Conservation (phyloP, 2,329 filamentous ascomycete species). For the Venturia oleaginea region DNA sequence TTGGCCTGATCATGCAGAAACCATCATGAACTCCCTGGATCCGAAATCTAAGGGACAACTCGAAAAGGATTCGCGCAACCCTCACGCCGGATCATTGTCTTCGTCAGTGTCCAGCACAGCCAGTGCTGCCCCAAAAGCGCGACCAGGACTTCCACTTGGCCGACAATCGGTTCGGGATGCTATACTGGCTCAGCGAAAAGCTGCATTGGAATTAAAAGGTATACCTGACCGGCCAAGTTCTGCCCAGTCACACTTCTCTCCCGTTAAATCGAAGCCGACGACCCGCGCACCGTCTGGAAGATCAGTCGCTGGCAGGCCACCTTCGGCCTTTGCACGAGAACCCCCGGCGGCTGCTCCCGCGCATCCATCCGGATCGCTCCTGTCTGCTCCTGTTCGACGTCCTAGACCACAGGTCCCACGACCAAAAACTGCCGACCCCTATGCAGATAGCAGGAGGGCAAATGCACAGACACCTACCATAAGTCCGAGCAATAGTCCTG, state of each 20-base stretch:
- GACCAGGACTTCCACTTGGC: slow-evolving; percentile 27
- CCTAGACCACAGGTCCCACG: slow-evolving; percentile 39
- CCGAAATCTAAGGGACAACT: slow-evolving; percentile 69
- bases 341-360: slow-evolving; percentile 19
- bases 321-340: slow-evolving; percentile 27
- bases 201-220: slow-evolving; percentile 36
- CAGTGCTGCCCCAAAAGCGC: slow-evolving; percentile 33
- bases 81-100: slow-evolving; percentile 46
- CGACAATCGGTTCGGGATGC: slow-evolving; percentile 64
- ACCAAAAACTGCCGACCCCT: slow-evolving; percentile 47
- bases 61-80: slow-evolving; percentile 76
- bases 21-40: slow-evolving; percentile 72
- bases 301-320: slow-evolving; percentile 24
- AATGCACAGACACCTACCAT: slow-evolving; percentile 37
- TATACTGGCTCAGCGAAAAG: slow-evolving; percentile 71
- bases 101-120: slow-evolving; percentile 39
- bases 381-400: slow-evolving; percentile 51
- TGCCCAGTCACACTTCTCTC: slow-evolving; percentile 45
- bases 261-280: slow-evolving; percentile 18
- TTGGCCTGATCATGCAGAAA: slow-evolving; percentile 62
- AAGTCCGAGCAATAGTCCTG: slow-evolving; percentile 37
- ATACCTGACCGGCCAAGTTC: slow-evolving; percentile 48
- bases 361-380: slow-evolving; percentile 34
- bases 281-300: slow-evolving; percentile 18
- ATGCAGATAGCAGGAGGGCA: slow-evolving; percentile 27